phyloP scores from a whole-genome alignment of 192 early-diverging fungal genomes.

The Coemansia sp. region DNA sequence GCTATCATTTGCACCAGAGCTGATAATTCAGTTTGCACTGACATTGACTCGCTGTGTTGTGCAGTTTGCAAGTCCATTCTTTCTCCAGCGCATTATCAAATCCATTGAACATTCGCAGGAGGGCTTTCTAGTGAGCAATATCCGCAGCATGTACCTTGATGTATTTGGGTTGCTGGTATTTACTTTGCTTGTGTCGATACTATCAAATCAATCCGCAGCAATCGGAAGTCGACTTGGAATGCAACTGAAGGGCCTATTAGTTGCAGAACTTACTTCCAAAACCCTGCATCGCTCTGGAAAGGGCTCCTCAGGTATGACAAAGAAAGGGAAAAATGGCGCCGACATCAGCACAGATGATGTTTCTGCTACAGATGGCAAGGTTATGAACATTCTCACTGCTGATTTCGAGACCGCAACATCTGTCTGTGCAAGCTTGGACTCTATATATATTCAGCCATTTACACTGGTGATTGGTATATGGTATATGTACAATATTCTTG shows the following conservation, averaged over 20 bases:
- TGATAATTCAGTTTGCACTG: constrained; percentile 44
- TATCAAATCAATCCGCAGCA: constrained; percentile 58
- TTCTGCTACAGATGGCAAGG: constrained; percentile 58
- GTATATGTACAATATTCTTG: constrained; percentile 73
- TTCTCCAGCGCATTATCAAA: constrained; percentile 58
- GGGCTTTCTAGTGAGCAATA: neutral
- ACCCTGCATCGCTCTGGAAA: constrained; percentile 60
- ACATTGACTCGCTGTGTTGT: constrained; percentile 28
- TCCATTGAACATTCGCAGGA: constrained; percentile 46
- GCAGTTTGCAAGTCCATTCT: constrained; percentile 58
- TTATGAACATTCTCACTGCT: constrained; percentile 71
- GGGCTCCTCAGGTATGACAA: constrained; percentile 57
- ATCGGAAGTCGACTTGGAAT: constrained; percentile 66
- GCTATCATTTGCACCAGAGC: constrained; percentile 44
- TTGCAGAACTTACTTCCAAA: constrained; percentile 67
- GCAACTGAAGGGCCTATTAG: constrained; percentile 58
- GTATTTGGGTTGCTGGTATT: constrained; percentile 61
- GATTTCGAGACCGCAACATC: constrained; percentile 65
- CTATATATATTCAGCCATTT: constrained; percentile 63
- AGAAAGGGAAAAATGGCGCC: constrained; percentile 6
- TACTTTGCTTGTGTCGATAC: constrained; percentile 39
- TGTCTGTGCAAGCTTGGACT: constrained; percentile 57
- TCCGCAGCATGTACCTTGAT: constrained; percentile 56
- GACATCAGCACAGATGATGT: constrained; percentile 17
- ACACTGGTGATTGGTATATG: constrained; percentile 65